phyloP scores from a whole-genome alignment of 305 asterid species.

The Plantago coronopus region DNA sequence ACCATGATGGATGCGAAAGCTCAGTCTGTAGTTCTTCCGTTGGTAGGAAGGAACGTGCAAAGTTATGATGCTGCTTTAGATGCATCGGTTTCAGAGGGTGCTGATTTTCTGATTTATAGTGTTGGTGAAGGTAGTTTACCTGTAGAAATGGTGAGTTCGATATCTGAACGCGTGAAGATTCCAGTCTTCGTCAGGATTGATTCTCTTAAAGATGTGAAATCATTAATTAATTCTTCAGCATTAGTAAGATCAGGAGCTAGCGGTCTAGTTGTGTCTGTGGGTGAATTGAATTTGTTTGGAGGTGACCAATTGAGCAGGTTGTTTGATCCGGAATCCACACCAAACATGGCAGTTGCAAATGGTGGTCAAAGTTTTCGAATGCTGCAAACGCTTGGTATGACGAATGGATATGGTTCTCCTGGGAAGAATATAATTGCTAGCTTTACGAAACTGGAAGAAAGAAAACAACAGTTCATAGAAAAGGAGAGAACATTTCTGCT shows the following conservation, averaged over 20 bases:
- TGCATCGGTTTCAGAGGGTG: slow-evolving; percentile 87
- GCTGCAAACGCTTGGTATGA: slow-evolving; percentile 27
- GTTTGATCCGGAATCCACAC: slow-evolving; percentile 28
- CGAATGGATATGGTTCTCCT: slow-evolving; percentile 69
- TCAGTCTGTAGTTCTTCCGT: slow-evolving; percentile 72
- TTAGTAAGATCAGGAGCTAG: slow-evolving; percentile 65
- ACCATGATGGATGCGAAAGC: slow-evolving; percentile 71
- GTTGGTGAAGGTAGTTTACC: slow-evolving; percentile 25
- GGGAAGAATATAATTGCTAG: slow-evolving; percentile 53
- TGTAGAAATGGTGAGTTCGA: slow-evolving; percentile 52
- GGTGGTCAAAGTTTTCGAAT: slow-evolving; percentile 27
- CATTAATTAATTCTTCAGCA: slow-evolving; percentile 31
- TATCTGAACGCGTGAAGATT: slow-evolving; percentile 51
- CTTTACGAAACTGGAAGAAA: slow-evolving; percentile 54
- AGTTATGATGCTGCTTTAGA: slow-evolving; percentile 68
- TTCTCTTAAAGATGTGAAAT: slow-evolving; percentile 37
- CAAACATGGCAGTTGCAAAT: slow-evolving; percentile 34
- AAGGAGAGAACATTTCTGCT: slow-evolving; percentile 58
- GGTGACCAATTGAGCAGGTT: slow-evolving; percentile 45
- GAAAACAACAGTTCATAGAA: slow-evolving; percentile 56
- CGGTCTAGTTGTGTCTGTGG: slow-evolving; percentile 71
- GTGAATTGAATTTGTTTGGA: slow-evolving; percentile 44
- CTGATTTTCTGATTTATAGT: slow-evolving; percentile 76
- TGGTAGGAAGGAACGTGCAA: slow-evolving; percentile 79
- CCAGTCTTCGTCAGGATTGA: slow-evolving; percentile 64